Evolutionary conservation across 306 rosid genomes (phyloP).

Genomic region (Mimosa bimucronata): DNA sequence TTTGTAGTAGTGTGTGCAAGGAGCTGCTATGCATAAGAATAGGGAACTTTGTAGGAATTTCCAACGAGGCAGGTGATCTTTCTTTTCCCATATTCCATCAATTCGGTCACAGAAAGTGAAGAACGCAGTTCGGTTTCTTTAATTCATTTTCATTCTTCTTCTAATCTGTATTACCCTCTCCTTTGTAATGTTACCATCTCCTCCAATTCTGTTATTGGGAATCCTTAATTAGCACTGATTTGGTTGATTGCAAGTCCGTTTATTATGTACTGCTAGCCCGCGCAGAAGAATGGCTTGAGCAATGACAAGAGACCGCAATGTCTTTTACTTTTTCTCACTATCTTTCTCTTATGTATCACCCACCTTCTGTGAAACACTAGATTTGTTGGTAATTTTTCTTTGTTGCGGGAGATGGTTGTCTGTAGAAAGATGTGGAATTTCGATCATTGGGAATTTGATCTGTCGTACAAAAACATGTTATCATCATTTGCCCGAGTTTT

Average conservation of each 20-base stretch:
- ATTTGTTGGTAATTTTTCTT: background rate
- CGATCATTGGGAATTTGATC: background rate
- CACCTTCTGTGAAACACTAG: background rate
- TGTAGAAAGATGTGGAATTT: background rate
- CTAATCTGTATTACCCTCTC: background rate
- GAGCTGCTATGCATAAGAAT: conserved; percentile 24
- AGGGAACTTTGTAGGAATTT: conserved; percentile 59
- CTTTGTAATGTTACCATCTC: background rate
- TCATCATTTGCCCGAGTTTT: background rate
- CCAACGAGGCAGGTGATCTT: conserved; percentile 64
- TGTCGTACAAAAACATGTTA: background rate
- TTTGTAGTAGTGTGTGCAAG: too few relatives aligned
- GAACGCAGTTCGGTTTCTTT: background rate
- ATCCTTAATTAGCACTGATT: background rate
- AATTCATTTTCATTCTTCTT: background rate
- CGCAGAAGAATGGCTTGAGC: background rate
- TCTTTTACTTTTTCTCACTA: background rate
- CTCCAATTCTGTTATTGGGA: background rate
- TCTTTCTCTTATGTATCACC: background rate
- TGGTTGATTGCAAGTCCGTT: background rate
- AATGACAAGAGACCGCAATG: background rate
- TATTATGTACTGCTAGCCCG: background rate
- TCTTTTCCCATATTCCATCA: too few relatives aligned
- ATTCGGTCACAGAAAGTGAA: too few relatives aligned
- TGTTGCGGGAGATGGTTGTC: background rate